These are phyloP conservation scores for Bombardia bombarda DNA, from an alignment of 495 filamentous ascomycete species.

Conservation along the genomic window DNA sequence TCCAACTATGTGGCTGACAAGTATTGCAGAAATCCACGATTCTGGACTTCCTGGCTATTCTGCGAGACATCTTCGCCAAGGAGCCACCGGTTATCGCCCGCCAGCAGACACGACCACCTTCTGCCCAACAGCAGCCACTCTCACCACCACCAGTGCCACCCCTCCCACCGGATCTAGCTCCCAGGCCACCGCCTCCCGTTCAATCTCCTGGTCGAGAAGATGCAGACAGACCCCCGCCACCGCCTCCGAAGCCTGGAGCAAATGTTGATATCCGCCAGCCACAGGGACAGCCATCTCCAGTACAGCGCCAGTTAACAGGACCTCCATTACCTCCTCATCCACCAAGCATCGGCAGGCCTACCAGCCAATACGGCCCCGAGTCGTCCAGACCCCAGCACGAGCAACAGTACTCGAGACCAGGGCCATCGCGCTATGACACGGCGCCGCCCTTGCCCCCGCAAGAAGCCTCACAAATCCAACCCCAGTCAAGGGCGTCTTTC, in stretches of 20 bases:
- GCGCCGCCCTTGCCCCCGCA: constrained; percentile 33
- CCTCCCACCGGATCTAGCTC: constrained; percentile 25
- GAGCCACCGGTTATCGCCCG: constrained; percentile 84
- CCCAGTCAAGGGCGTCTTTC: constrained; percentile 1
- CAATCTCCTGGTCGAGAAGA: constrained; percentile 8
- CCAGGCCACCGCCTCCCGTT: constrained; percentile 9
- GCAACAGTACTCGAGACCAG: constrained; percentile 12
- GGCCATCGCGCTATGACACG: constrained; percentile 32
- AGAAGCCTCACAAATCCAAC: constrained; percentile 9
- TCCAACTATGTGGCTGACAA: no score
- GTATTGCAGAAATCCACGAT: constrained; percentile 67
- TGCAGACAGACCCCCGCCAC: constrained; percentile 27
- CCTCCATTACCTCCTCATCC: constrained; percentile 33
- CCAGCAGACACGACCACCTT: constrained; percentile 46
- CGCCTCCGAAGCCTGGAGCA: constrained; percentile 35
- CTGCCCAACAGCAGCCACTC: constrained; percentile 17
- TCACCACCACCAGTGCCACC: constrained; percentile 35
- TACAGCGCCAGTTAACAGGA: constrained; percentile 5
- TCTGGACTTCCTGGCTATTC: constrained; percentile 68
- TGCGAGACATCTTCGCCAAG: constrained; percentile 84
- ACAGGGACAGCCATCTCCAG: constrained; percentile 11
- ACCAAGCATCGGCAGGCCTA: constrained; percentile 18
- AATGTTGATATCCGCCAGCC: constrained; percentile 19
- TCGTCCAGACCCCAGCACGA: neutral
- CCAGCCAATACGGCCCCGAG: constrained; percentile 18